phyloP scores from a whole-genome alignment of 352 stramenopile species.

The Globisporangium camurandrum region DNA sequence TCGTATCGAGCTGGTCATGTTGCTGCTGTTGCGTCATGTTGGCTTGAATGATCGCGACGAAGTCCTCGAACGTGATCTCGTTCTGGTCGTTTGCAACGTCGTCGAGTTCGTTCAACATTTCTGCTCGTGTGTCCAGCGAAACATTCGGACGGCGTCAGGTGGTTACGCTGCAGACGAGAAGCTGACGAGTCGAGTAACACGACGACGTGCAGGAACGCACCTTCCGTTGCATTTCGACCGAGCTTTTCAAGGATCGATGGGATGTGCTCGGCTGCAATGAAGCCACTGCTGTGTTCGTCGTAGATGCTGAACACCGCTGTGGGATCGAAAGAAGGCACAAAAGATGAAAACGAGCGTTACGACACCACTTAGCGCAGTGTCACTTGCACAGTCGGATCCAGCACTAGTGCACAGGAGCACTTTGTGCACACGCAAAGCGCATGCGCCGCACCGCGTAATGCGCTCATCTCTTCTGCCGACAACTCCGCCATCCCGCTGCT shows the following conservation, averaged over 20 bases:
- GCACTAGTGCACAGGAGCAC: no score
- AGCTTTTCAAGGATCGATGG: constrained; percentile 72
- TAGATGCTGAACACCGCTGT: constrained; percentile 76
- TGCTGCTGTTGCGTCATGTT: constrained; percentile 23
- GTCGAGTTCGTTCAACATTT: constrained; percentile 65
- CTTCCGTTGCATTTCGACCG: constrained; percentile 60
- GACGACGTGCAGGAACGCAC: constrained; percentile 10
- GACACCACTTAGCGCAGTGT: no score
- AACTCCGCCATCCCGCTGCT: constrained; percentile 19
- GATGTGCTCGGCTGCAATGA: constrained; percentile 59
- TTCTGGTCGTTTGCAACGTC: constrained; percentile 42
- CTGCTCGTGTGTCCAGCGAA: constrained; percentile 16
- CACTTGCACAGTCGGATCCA: no score
- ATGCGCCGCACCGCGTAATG: constrained; percentile 64
- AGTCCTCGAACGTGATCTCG: constrained; percentile 55
- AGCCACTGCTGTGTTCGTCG: constrained; percentile 48
- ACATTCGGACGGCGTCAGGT: no score
- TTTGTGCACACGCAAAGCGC: no score
- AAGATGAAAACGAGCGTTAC: neutral
- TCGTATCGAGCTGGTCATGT: constrained; percentile 19
- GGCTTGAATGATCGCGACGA: constrained; percentile 48
- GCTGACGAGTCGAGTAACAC: neutral
- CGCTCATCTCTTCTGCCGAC: constrained; percentile 65
- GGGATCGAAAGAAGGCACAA: neutral
- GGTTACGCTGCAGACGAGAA: no score